A percentile compares a stretch with the other conserved stretches of the same genome.
Conservation (phyloP, 495 filamentous ascomycete species). For the Hypoxylon trugodes region DNA sequence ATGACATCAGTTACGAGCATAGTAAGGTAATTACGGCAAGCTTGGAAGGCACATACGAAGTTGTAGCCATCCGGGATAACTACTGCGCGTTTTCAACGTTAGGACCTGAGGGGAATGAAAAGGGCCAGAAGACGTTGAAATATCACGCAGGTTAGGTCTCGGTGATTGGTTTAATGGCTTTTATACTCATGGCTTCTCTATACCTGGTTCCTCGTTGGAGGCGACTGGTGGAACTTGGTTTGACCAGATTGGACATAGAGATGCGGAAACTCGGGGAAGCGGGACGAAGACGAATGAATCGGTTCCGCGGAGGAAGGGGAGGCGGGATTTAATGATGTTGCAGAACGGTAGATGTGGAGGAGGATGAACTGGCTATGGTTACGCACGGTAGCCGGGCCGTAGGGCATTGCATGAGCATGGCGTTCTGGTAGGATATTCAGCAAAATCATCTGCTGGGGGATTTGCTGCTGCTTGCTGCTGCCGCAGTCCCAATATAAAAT, state of each 20-base stretch:
- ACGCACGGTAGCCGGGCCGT: constrained; percentile 19
- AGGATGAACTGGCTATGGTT: constrained; percentile 4
- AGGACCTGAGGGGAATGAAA: constrained; percentile 57
- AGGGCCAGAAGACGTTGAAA: constrained; percentile 30
- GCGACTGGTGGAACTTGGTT: no score
- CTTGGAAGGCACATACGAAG: constrained; percentile 96
- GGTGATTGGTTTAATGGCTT: no score
- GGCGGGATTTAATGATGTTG: constrained; percentile 20
- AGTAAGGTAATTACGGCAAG: constrained; percentile 80
- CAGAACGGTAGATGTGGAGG: constrained; percentile 3
- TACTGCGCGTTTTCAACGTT: constrained; percentile 85
- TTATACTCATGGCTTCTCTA: no score
- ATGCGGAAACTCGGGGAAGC: not conserved
- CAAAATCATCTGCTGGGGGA: constrained; percentile 23
- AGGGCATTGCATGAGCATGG: constrained; percentile 47
- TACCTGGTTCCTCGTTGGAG: no score
- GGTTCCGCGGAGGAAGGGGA: not conserved
- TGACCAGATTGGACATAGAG: not conserved
- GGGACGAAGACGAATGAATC: no score
- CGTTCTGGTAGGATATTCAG: constrained; percentile 41
- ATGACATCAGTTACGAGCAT: constrained; percentile 82
- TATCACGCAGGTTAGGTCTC: no score
- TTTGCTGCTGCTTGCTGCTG: constrained; percentile 9
- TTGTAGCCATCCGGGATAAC: constrained; percentile 90
- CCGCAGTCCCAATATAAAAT: constrained; percentile 16